Percentiles rank a stretch among this genome's conserved stretches.
phyloP scores from a whole-genome alignment of 1,139 yeast species.

The Lodderomyces margitis region DNA sequence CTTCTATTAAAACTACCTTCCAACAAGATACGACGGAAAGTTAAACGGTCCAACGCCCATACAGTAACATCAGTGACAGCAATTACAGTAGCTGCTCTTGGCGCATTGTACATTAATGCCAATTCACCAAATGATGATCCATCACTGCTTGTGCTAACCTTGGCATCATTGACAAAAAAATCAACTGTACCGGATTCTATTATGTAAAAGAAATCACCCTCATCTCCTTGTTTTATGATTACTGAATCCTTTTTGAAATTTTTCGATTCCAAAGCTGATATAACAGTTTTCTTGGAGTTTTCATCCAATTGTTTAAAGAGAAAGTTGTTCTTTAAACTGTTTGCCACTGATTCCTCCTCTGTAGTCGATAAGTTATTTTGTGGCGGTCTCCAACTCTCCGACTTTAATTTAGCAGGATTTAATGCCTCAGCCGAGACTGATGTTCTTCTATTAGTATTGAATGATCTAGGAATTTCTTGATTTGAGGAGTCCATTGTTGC shows the following conservation, averaged over 20 bases:
- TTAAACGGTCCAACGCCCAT: constrained; percentile 93
- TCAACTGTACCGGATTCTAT: constrained; percentile 85
- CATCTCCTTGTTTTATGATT: constrained; percentile 91
- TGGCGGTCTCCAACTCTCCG: constrained; percentile 75
- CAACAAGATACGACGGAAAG: constrained; percentile 86
- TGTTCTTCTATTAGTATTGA: constrained; percentile 81
- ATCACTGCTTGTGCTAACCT: constrained; percentile 72
- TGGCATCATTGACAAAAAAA: constrained; percentile 68
- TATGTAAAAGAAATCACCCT: constrained; percentile 91
- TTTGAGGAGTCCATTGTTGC: constrained; percentile 5
- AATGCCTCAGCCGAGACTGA: constrained; percentile 82
- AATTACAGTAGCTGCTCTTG: constrained; percentile 92
- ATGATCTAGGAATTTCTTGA: constrained; percentile 47
- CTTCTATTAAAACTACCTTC: constrained; percentile 92
- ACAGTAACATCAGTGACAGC: constrained; percentile 65
- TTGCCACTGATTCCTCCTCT: constrained; percentile 67
- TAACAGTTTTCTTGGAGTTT: constrained; percentile 72
- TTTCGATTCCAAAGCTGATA: constrained; percentile 78
- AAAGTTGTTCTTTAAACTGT: constrained; percentile 75
- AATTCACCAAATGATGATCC: constrained; percentile 96
- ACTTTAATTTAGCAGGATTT: constrained; percentile 53
- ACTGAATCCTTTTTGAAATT: constrained; percentile 56
- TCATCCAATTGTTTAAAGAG: constrained; percentile 75
- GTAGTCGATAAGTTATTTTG: constrained; percentile 59
- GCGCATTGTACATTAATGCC: constrained; percentile 96